phyloP scores from a whole-genome alignment of 2,329 filamentous ascomycete species.

The Pestalotiopsis sp. region DNA sequence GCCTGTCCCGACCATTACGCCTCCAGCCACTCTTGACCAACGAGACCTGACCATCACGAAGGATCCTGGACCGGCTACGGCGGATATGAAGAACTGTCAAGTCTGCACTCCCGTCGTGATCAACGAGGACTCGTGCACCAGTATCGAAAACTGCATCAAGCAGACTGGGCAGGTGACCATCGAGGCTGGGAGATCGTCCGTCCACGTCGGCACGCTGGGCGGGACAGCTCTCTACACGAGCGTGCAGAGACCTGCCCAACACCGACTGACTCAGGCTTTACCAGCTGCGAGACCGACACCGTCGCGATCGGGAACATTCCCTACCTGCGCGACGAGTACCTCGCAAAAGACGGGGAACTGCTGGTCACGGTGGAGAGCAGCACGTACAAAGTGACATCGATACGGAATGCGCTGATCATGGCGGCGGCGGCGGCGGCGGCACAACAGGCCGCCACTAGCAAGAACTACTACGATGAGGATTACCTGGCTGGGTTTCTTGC shows the following conservation, averaged over 20 bases:
- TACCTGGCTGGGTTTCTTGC: constrained; percentile 20
- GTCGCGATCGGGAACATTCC: constrained; percentile 11
- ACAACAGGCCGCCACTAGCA: constrained; percentile 26
- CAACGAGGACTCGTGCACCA: constrained; percentile 16
- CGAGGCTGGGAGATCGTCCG: constrained; percentile 17
- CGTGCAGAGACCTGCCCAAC: constrained; percentile 16
- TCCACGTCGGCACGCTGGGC: constrained; percentile 16
- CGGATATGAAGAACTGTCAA: constrained; percentile 11
- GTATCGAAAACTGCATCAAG: constrained; percentile 14
- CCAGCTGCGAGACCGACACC: constrained; percentile 13
- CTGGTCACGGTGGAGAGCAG: constrained; percentile 16
- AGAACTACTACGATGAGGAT: constrained; percentile 29
- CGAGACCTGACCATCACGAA: constrained; percentile 23
- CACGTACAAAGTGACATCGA: constrained; percentile 15
- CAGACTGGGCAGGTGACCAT: constrained; percentile 15
- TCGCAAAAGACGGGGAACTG: constrained; percentile 13
- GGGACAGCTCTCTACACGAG: constrained; percentile 14
- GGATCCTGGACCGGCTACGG: constrained; percentile 8
- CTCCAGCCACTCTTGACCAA: constrained; percentile 8
- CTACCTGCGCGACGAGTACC: constrained; percentile 3
- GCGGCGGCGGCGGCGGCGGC: constrained; percentile 8
- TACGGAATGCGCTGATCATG: constrained; percentile 14
- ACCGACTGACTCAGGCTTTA: constrained; percentile 9
- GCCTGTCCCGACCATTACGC: constrained; percentile 7
- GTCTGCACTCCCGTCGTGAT: constrained; percentile 15